A percentile compares a stretch with the other conserved stretches of the same genome.
These are phyloP conservation scores for Xylariales sp. DNA, from an alignment of 2,329 filamentous ascomycete species.

Conservation along the genomic window DNA sequence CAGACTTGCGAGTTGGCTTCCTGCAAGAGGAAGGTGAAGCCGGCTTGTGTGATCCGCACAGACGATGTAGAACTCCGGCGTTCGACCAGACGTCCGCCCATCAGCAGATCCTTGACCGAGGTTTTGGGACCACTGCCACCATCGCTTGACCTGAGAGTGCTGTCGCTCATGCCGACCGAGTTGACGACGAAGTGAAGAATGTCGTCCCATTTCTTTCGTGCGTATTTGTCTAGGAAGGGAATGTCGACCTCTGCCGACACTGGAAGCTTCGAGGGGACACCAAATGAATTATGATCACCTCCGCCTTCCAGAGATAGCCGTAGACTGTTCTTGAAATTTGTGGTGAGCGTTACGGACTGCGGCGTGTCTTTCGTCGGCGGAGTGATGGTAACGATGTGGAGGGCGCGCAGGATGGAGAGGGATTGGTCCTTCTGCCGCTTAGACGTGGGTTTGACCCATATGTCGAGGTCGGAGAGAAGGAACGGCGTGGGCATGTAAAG, in stretches of 20 bases:
- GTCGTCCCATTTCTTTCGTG: constrained; percentile 87
- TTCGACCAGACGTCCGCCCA: constrained; percentile 77
- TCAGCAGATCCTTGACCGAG: constrained; percentile 79
- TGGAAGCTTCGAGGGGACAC: constrained; percentile 69
- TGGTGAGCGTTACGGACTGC: constrained; percentile 70
- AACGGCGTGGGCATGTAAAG: constrained; percentile 85
- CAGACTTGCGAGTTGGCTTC: constrained; percentile 96
- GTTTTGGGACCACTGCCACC: constrained; percentile 55
- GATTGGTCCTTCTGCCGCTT: constrained; percentile 76
- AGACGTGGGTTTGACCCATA: constrained; percentile 70
- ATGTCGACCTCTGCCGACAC: constrained; percentile 62
- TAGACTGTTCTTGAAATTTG: constrained; percentile 78
- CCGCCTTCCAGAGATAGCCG: constrained; percentile 84
- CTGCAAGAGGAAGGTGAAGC: constrained; percentile 91
- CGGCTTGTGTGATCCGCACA: constrained; percentile 81
- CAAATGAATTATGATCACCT: constrained; percentile 82
- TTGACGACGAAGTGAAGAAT: constrained; percentile 95
- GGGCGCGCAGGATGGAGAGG: constrained; percentile 70
- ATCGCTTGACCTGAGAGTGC: constrained; percentile 29
- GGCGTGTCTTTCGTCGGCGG: constrained; percentile 56
- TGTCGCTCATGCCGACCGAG: constrained; percentile 52
- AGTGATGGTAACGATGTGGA: constrained; percentile 78
- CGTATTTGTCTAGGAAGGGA: constrained; percentile 75
- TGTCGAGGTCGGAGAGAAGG: constrained; percentile 72
- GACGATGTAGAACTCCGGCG: constrained; percentile 30